Evolutionary conservation across 1,284 basidiomycete species (phyloP), one percentile per base, ranked within the genome.

Genomic region (Malassezia globosa): DNA sequence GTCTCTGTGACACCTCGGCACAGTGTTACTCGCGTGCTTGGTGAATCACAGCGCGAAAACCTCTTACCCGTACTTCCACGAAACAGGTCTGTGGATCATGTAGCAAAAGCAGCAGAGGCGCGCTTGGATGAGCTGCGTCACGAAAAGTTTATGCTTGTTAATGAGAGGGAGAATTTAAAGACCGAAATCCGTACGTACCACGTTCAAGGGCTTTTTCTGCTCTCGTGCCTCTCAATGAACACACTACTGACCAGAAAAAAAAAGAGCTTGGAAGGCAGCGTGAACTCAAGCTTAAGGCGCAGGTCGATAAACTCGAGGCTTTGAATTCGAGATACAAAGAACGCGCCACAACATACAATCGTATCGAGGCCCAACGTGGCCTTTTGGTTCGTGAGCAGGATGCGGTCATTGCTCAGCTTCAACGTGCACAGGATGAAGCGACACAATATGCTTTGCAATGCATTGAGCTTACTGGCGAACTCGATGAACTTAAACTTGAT

Each of bases 101-200:
- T 46, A 7, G n/a, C 35, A 7, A 45, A 34, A 21, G 19, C 31
- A 10, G 42, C 39, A n/a, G 39, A 42, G 31, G 37, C 26, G 21
- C 39, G 35, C 16, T 22, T 47, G 18, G 23, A 47, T 14, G 44
- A 46, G 6, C 36, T 52, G 8, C 50, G 27, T 8, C 33, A 47
- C 4, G 50, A 52, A 13, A 52, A 52, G 22, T 29, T 46, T 21
- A 36, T 23, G n/a, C 29, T 52, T 18, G 26, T 37, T n/a, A 47
- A 52, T 22, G 50, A 52, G 27, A 26, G 45, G 7, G 44, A 52
- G 16, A 34, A 46, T 22, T 29, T 52, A 7, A 35, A 41, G 11
- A 52, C 50, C 5, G 38, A 52, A 18, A 39, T 52, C 14, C 50
- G 48, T 51, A 51, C 38, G 48, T 46, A n/a, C n/a, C n/a, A n/a